phyloP scores from a whole-genome alignment of 352 stramenopile species.

The Stephanocyclus meneghinianus region DNA sequence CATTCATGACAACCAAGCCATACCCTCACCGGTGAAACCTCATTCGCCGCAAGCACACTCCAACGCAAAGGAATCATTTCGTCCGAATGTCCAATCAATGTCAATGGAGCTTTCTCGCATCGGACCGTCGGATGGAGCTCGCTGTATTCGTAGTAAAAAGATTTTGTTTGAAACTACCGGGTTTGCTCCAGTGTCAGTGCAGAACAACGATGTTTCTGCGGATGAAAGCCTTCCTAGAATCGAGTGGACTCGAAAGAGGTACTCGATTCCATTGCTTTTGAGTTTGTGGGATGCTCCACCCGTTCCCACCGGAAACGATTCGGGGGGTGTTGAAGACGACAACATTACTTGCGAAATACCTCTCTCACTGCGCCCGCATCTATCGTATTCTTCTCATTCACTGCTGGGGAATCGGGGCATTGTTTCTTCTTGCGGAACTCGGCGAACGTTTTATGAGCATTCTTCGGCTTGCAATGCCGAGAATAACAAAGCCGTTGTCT shows the following conservation, averaged over 20 bases:
- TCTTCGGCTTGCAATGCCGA: background rate
- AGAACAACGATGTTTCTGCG: background rate
- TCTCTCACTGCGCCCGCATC: slow-evolving; percentile 19
- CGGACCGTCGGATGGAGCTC: slow-evolving; percentile 2
- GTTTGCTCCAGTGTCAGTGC: slow-evolving; percentile 14
- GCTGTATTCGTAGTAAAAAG: slow-evolving; percentile 41
- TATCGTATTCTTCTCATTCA: slow-evolving; percentile 34
- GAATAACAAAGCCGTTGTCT: background rate
- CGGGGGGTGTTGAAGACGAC: background rate
- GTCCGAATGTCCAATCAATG: background rate
- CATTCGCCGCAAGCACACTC: background rate
- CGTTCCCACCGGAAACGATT: background rate
- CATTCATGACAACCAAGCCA: background rate
- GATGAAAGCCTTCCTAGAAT: slow-evolving; percentile 3
- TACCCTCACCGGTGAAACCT: slow-evolving; percentile 4
- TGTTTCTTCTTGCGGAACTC: slow-evolving; percentile 23
- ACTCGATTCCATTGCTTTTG: slow-evolving; percentile 46
- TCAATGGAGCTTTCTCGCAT: background rate
- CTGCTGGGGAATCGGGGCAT: slow-evolving; percentile 33
- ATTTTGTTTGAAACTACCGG: slow-evolving; percentile 43
- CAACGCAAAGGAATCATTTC: background rate
- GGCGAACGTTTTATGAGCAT: slow-evolving; percentile 17
- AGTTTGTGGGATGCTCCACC: slow-evolving; percentile 41
- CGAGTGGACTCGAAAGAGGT: slow-evolving; percentile 27
- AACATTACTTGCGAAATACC: slow-evolving; percentile 19